Percentiles rank a stretch among this genome's conserved stretches.
Evolutionary conservation across 495 filamentous ascomycete species (phyloP).

Genomic region (Penicillium crystallinum): DNA sequence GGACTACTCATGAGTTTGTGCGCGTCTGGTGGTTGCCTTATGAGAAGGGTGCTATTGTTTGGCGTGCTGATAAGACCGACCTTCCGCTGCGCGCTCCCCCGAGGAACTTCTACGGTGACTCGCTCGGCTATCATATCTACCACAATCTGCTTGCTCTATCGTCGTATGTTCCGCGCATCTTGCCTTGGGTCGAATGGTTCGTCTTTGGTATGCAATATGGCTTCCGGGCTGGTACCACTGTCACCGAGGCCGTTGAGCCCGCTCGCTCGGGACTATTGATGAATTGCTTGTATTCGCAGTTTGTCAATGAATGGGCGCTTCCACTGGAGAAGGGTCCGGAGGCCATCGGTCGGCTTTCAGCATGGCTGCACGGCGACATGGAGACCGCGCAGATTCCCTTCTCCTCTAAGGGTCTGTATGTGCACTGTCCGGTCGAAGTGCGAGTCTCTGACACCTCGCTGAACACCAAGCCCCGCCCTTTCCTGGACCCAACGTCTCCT

Average conservation of each 20-base stretch:
- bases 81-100: constrained; percentile 44
- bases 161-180: constrained; percentile 70
- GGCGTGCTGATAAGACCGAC: constrained; percentile 73
- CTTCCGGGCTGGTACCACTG: constrained; percentile 59
- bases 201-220: constrained; percentile 95
- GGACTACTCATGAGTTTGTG: constrained; percentile 82
- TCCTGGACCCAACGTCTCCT: constrained; percentile 65
- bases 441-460: constrained; percentile 71
- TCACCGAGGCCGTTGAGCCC: constrained; percentile 70
- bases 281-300: constrained; percentile 95
- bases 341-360: constrained; percentile 72
- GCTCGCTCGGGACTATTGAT: constrained; percentile 76
- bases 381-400: constrained; percentile 67
- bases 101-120: constrained; percentile 70
- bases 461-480: constrained; percentile 56
- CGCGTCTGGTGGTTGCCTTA: constrained; percentile 98
- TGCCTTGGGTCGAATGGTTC: constrained; percentile 88
- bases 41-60: constrained; percentile 75
- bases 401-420: constrained; percentile 68
- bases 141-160: constrained; percentile 78
- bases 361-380: constrained; percentile 72
- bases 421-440: constrained; percentile 92
- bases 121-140: constrained; percentile 79
- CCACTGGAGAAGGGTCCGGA: constrained; percentile 86
- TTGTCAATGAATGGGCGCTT: constrained; percentile 96